These are phyloP conservation scores for Acanthamoeba lenticulata DNA, from an alignment of 208 protist species.

Conservation along the genomic window DNA sequence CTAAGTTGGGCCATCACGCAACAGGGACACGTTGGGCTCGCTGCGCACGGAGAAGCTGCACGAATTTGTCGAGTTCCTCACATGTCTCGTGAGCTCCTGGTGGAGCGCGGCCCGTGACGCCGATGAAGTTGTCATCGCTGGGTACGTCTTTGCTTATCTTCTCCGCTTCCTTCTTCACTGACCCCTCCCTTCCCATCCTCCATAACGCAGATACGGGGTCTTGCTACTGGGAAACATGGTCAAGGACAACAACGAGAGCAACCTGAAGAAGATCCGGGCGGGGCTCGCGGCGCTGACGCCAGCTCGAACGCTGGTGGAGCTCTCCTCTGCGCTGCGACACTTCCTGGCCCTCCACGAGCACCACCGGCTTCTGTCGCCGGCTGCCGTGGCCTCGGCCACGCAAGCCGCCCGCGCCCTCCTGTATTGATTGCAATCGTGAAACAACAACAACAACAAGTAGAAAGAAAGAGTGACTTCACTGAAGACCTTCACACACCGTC, in stretches of 20 bases:
- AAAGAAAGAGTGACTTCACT: no score
- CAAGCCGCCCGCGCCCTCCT: conserved; percentile 15
- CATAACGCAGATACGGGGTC: neutral
- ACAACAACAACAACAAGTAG: no score
- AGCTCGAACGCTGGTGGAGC: neutral
- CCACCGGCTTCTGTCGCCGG: neutral
- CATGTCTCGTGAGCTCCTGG: neutral
- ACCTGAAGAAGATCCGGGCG: neutral
- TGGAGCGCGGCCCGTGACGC: neutral
- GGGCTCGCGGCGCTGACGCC: neutral
- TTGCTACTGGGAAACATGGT: neutral
- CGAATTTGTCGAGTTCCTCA: neutral
- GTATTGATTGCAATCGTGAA: no score
- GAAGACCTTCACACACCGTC: no score
- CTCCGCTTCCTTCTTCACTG: neutral
- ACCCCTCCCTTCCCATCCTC: neutral
- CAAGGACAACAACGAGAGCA: neutral
- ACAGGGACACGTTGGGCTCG: neutral
- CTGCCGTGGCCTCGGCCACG: neutral
- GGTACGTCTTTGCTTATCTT: no score
- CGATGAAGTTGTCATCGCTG: conserved; percentile 1
- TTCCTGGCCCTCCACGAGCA: conserved; percentile 11
- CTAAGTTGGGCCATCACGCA: neutral
- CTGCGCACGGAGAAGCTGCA: neutral
- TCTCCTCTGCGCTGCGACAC: conserved; percentile 19